Percentiles rank a stretch among this genome's conserved stretches.
These are phyloP conservation scores for Schwanniomyces etchellsii DNA, from an alignment of 1,139 yeast species.

Conservation along the genomic window DNA sequence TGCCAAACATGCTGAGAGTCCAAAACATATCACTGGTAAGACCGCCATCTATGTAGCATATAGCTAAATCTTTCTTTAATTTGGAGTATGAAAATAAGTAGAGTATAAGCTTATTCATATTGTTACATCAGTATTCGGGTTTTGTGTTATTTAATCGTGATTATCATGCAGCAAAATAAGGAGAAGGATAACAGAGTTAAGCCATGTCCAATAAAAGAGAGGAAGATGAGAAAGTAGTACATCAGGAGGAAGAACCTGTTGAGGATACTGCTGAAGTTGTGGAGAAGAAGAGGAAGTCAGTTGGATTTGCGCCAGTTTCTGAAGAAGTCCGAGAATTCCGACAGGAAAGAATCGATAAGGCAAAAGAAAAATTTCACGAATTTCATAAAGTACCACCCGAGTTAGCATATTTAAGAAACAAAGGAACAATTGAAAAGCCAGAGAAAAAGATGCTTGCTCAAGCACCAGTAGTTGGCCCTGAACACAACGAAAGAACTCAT, in stretches of 20 bases:
- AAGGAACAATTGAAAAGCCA: slow-evolving; percentile 18
- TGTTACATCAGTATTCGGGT: too few species aligned
- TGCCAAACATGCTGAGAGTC: slow-evolving; percentile 19
- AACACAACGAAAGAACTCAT: too few species aligned
- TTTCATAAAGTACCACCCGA: slow-evolving; percentile 43
- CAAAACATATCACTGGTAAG: slow-evolving; percentile 22
- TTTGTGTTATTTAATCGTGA: neutral
- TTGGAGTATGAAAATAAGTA: neutral
- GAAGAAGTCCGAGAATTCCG: slow-evolving; percentile 36
- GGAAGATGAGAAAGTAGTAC: neutral
- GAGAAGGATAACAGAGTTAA: neutral
- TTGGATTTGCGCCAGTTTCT: slow-evolving; percentile 39
- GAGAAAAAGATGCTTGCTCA: slow-evolving; percentile 1
- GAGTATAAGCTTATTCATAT: neutral
- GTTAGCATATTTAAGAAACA: slow-evolving; percentile 31
- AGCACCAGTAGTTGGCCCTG: neutral
- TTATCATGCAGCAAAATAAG: neutral
- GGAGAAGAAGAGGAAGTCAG: slow-evolving; percentile 21
- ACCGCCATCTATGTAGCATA: slow-evolving; percentile 33
- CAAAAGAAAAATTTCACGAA: slow-evolving; percentile 22
- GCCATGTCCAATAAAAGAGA: neutral
- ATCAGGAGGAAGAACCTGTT: neutral
- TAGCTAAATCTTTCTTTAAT: neutral
- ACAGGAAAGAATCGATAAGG: slow-evolving; percentile 19
- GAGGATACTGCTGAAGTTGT: too few species aligned